phyloP scores from a whole-genome alignment of 2,329 filamentous ascomycete genomes.

The Scytalidium lignicola region DNA sequence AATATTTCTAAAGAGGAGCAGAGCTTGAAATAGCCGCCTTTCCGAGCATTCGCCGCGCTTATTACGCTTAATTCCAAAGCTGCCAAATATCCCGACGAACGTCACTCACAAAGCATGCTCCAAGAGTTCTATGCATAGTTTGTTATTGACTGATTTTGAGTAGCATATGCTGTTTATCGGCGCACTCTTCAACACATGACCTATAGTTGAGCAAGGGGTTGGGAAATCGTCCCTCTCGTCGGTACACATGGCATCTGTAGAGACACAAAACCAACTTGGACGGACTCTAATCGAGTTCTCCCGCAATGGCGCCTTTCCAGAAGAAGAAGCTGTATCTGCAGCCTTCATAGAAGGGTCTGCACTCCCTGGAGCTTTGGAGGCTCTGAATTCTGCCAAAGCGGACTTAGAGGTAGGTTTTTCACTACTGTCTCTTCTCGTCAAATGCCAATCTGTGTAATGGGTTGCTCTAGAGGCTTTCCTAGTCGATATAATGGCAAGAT shows the following conservation, averaged over 20 bases:
- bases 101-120: not conserved
- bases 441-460: not conserved
- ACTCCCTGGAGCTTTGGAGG: slow-evolving; percentile 36
- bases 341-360: slow-evolving; percentile 19
- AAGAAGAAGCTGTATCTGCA: slow-evolving; percentile 37
- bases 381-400: slow-evolving; percentile 36
- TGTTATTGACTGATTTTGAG: too few relatives aligned
- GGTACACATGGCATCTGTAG: slow-evolving; percentile 16
- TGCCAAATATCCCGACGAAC: not conserved
- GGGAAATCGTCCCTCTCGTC: not conserved
- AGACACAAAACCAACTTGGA: slow-evolving; percentile 33
- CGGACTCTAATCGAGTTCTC: slow-evolving; percentile 62
- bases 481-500: not conserved
- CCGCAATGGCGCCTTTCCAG: slow-evolving; percentile 39
- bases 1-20: too few relatives aligned
- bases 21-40: not conserved
- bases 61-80: not conserved
- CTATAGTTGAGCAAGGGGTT: not conserved
- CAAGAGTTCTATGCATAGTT: too few relatives aligned
- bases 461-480: not conserved
- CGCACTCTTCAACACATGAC: not conserved
- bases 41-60: not conserved
- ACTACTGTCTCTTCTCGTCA: not conserved
- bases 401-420: slow-evolving; percentile 37
- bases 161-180: too few relatives aligned